phyloP scores from a whole-genome alignment of 495 filamentous ascomycete genomes.

The Xylaria grammica region DNA sequence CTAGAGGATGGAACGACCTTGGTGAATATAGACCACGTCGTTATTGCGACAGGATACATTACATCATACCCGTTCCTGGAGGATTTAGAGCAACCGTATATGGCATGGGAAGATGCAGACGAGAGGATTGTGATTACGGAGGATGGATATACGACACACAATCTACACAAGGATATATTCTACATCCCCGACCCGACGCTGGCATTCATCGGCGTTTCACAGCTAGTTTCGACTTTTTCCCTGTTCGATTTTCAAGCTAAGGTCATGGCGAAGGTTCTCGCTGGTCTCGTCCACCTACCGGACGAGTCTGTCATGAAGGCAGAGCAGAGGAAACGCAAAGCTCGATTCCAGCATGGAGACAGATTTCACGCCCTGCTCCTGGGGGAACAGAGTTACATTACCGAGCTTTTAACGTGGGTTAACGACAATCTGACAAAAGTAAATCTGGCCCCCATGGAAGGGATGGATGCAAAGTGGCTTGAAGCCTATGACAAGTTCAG shows the following conservation, averaged over 20 bases:
- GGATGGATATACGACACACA: slow-evolving; percentile 68
- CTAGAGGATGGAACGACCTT: slow-evolving; percentile 49
- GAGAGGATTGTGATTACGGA: slow-evolving; percentile 61
- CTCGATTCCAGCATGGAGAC: slow-evolving; percentile 29
- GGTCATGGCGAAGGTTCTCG: slow-evolving; percentile 60
- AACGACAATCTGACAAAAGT: slow-evolving; percentile 29
- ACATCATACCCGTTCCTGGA: slow-evolving; percentile 63
- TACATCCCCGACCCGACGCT: slow-evolving; percentile 69
- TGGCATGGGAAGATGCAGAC: slow-evolving; percentile 42
- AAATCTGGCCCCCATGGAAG: slow-evolving; percentile 29
- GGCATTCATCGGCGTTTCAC: slow-evolving; percentile 65
- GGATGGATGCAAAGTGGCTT: slow-evolving; percentile 33
- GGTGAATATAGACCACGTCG: slow-evolving; percentile 57
- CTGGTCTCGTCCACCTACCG: slow-evolving; percentile 58
- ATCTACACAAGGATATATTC: slow-evolving; percentile 70
- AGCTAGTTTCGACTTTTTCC: slow-evolving; percentile 66
- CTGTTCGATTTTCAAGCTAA: slow-evolving; percentile 72
- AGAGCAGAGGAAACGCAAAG: slow-evolving; percentile 55
- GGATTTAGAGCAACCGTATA: slow-evolving; percentile 47
- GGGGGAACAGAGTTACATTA: slow-evolving; percentile 32
- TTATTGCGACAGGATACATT: slow-evolving; percentile 71
- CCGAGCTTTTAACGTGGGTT: slow-evolving; percentile 32
- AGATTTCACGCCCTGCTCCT: slow-evolving; percentile 33
- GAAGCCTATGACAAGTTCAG: slow-evolving; percentile 26
- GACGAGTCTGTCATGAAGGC: slow-evolving; percentile 49